Evolutionary conservation across 2,329 filamentous ascomycete genomes (phyloP).

Genomic region (Intubia oerlemansii): DNA sequence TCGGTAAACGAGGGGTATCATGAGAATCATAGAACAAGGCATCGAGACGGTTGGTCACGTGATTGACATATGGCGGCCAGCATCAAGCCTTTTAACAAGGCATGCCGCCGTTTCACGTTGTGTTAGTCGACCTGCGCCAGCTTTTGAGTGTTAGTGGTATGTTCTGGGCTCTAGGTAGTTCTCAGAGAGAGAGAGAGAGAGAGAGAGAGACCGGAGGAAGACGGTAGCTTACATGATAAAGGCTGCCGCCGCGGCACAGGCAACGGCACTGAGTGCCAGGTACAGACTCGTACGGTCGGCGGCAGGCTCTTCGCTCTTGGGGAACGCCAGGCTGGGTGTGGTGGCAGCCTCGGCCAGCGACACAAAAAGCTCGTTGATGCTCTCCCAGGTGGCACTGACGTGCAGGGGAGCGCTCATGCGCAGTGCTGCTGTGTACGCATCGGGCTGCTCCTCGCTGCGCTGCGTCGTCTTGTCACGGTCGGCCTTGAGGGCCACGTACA

Average conservation of each 20-base stretch:
- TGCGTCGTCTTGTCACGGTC: slow-evolving; percentile 96
- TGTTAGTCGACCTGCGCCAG: too few relatives aligned
- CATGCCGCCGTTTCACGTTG: too few relatives aligned
- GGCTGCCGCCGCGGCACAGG: slow-evolving; percentile 39
- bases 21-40: too few relatives aligned
- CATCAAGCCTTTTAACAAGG: too few relatives aligned
- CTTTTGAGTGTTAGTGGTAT: too few relatives aligned
- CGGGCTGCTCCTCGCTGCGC: slow-evolving; percentile 71
- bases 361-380: slow-evolving; percentile 86
- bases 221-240: slow-evolving; percentile 56
- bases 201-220: too few relatives aligned
- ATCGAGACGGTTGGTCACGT: too few relatives aligned
- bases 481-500: slow-evolving; percentile 87
- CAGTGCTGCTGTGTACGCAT: slow-evolving; percentile 66
- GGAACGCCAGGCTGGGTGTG: slow-evolving; percentile 71
- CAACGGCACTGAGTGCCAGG: slow-evolving; percentile 57
- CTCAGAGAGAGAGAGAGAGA: too few relatives aligned
- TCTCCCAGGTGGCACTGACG: slow-evolving; percentile 85
- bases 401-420: slow-evolving; percentile 86
- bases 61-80: too few relatives aligned
- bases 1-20: too few relatives aligned
- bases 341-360: slow-evolving; percentile 79
- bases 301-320: slow-evolving; percentile 70
- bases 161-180: too few relatives aligned
- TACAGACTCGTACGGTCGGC: slow-evolving; percentile 72